These are phyloP conservation scores for Candida vaughaniae DNA, from an alignment of 805 yeast genomes.

Conservation along the genomic window DNA sequence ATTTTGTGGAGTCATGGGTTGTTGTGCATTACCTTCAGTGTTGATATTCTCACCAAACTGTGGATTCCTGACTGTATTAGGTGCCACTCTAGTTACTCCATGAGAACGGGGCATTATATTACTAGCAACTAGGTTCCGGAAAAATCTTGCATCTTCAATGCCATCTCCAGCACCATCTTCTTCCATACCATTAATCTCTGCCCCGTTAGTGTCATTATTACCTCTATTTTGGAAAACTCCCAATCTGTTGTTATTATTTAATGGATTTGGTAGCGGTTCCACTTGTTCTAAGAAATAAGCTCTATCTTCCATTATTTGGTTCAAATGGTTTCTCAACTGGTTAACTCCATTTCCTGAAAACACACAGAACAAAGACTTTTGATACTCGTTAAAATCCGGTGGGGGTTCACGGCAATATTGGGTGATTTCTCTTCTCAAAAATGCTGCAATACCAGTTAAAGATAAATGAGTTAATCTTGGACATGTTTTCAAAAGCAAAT, in stretches of 20 bases:
- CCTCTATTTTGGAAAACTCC: constrained; percentile 3
- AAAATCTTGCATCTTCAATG: constrained; percentile 1
- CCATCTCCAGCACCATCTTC: constrained; percentile 2
- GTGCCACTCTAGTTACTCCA: background rate
- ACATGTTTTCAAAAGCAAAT: constrained; percentile 70
- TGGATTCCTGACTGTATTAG: no score
- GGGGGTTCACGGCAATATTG: constrained; percentile 91
- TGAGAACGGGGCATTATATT: background rate
- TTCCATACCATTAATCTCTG: background rate
- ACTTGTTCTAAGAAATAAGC: constrained; percentile 30
- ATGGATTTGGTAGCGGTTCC: background rate
- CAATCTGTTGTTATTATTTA: background rate
- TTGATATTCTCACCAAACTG: no score
- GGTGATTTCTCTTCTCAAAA: constrained; percentile 80
- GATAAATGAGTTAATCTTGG: constrained; percentile 88
- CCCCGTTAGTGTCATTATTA: constrained; percentile 2
- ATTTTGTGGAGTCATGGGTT: background rate
- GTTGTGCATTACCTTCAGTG: no score
- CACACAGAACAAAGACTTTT: constrained; percentile 84
- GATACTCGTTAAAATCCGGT: constrained; percentile 83
- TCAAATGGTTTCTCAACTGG: constrained; percentile 68
- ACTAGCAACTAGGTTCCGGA: background rate
- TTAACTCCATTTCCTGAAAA: constrained; percentile 89
- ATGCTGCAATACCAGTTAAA: constrained; percentile 88
- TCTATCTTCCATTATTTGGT: constrained; percentile 38